Percentiles rank a stretch among this genome's conserved stretches.
Evolutionary conservation across 345 rosid species (phyloP).

Genomic region (Gossypioides kirkii): DNA sequence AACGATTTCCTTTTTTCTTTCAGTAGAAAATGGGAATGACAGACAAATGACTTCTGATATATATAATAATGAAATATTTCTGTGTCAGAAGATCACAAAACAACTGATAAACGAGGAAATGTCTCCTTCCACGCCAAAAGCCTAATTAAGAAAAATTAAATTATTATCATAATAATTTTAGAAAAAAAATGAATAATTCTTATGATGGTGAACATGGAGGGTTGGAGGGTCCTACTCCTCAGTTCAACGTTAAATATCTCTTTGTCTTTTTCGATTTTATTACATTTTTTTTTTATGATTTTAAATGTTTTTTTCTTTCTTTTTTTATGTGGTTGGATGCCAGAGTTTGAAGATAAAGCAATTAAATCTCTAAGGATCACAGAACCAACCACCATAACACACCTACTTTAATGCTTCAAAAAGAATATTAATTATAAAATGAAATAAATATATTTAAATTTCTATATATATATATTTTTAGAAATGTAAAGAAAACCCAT

Average conservation of each 20-base stretch:
- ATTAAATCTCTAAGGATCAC: slow-evolving; percentile 37
- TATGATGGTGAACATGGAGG: slow-evolving; percentile 20
- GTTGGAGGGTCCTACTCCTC: slow-evolving; percentile 27
- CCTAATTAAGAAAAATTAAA: slow-evolving; percentile 21
- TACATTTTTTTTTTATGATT: neutral
- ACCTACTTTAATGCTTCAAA: slow-evolving; percentile 33
- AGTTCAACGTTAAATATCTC: slow-evolving; percentile 44
- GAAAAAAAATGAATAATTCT: slow-evolving; percentile 22
- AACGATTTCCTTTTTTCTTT: neutral
- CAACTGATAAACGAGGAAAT: slow-evolving; percentile 23
- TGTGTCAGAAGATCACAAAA: slow-evolving; percentile 51
- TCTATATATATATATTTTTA: too few species aligned
- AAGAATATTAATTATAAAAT: slow-evolving; percentile 6
- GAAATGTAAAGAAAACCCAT: neutral
- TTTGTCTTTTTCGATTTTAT: slow-evolving; percentile 26
- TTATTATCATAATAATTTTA: neutral
- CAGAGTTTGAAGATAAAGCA: slow-evolving; percentile 55
- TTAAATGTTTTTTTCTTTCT: slow-evolving; percentile 3
- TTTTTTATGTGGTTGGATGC: slow-evolving; percentile 39
- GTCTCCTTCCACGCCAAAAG: slow-evolving; percentile 60
- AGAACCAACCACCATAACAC: slow-evolving; percentile 46
- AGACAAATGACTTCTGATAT: neutral
- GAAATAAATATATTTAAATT: too few species aligned
- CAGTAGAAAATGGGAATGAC: neutral
- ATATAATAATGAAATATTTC: neutral